Evolutionary conservation across 2,329 filamentous ascomycete species (phyloP).

Genomic region (Penicillium freii): DNA sequence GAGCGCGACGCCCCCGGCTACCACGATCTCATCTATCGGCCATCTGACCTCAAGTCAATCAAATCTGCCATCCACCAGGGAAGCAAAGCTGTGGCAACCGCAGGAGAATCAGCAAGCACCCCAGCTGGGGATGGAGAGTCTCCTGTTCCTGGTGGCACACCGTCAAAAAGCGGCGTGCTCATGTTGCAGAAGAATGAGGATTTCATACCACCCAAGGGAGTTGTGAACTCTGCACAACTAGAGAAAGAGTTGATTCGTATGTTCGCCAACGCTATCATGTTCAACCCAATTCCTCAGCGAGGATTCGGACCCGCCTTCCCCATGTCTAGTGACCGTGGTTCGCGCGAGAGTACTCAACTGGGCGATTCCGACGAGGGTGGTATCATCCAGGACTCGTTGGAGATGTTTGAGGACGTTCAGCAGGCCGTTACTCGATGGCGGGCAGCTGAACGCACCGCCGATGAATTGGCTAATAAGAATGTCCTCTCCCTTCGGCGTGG

Average conservation of each 20-base stretch:
- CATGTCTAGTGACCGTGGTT: conserved; percentile 45
- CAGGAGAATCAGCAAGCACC: conserved; percentile 62
- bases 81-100: conserved; percentile 44
- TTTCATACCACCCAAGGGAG: conserved; percentile 78
- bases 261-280: conserved; percentile 99
- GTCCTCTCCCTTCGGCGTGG: conserved; percentile 37
- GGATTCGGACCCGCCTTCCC: conserved; percentile 64
- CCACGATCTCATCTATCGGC: conserved; percentile 68
- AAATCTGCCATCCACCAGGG: conserved; percentile 64
- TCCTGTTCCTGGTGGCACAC: conserved; percentile 35
- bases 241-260: conserved; percentile 93
- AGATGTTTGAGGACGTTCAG: conserved; percentile 88
- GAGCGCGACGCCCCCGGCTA: conserved; percentile 76
- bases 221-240: conserved; percentile 88
- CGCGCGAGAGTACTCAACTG: conserved; percentile 46
- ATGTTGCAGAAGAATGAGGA: conserved; percentile 64
- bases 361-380: conserved; percentile 77
- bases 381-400: conserved; percentile 79
- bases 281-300: conserved; percentile 78
- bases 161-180: conserved; percentile 44
- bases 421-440: conserved; percentile 73
- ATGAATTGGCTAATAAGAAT: conserved; percentile 40
- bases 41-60: conserved; percentile 75
- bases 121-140: conserved; percentile 60
- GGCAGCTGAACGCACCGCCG: conserved; percentile 59